These are phyloP conservation scores for Entomophthora muscae DNA, from an alignment of 371 early-diverging fungal genomes.

Conservation along the genomic window DNA sequence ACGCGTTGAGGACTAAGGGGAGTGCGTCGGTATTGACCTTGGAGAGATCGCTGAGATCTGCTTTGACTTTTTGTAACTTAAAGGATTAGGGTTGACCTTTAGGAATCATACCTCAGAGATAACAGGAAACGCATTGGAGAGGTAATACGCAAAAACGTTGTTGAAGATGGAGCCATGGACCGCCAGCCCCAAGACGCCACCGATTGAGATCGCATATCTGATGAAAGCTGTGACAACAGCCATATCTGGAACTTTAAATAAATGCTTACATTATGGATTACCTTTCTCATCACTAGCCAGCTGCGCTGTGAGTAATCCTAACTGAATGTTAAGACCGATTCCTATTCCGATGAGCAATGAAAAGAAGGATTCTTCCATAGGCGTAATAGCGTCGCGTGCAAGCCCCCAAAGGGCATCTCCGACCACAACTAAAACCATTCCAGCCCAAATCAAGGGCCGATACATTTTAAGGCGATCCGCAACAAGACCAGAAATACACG, in stretches of 20 bases:
- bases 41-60: neutral
- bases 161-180: neutral
- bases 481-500: constrained; percentile 23
- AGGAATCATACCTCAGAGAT: neutral
- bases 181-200: constrained; percentile 28
- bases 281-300: constrained; percentile 21
- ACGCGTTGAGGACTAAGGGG: neutral
- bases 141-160: neutral
- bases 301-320: constrained; percentile 35
- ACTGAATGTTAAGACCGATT: constrained; percentile 39
- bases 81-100: neutral
- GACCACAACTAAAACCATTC: constrained; percentile 17
- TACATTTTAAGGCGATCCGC: constrained; percentile 25
- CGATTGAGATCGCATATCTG: constrained; percentile 38
- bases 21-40: neutral
- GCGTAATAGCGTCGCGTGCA: neutral
- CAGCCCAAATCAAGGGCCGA: constrained; percentile 23
- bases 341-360: constrained; percentile 24
- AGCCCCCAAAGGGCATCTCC: constrained; percentile 18
- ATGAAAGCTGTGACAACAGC: constrained; percentile 37
- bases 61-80: neutral
- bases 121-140: neutral
- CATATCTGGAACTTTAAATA: constrained; percentile 18
- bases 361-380: neutral
- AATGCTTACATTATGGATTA: neutral